Evolutionary conservation across 1,284 basidiomycete species (phyloP), one percentile per base, ranked within the genome.

Genomic region (Fomitopsis schrenkii): DNA sequence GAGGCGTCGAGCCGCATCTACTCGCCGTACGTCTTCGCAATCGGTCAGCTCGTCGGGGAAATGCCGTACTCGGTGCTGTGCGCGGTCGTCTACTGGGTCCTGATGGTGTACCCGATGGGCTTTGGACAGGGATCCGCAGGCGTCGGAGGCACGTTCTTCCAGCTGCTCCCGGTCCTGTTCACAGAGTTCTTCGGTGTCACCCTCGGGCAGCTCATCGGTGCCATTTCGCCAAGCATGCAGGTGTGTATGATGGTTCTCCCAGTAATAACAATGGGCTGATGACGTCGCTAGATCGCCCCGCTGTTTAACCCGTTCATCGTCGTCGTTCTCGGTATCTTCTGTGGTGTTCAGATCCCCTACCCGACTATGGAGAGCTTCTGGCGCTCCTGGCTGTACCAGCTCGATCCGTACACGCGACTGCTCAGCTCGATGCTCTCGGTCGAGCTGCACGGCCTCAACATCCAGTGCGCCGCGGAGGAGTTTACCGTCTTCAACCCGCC

Each of bases 1-100:
- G 88, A 90, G 75, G 79, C 89, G 0, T 90, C 88, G 2, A 89
- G 87, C 76, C 80, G 87, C 42, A 91, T 91, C 63, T 93, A 93
- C 72, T 90, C 87, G 1, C 87, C 89, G 0, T 86, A 85, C 62
- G 90, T 94, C 53, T 96, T 96, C 71, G 91, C 93, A 14, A 82
- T 93, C 54, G 88, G 87, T 10, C 93, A 95, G 71, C 79, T 95
- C 45, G 72, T 93, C 22, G 90, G 93, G 59, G 94, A 96, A 75
- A 84, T 91, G 65, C 94, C 91, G 1, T 91, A 92, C 76, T 90
- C 85, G 50, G 73, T 91, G 14, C 65, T 90, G 3, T 94, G 91
- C 65, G 87, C 84, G 1, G 72, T 88, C 59, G 79, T 87, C 0
- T 95, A 93, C 77, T 95, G 89, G 90, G 79, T 88, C 40, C 75